Evolutionary conservation across 371 early-diverging fungal species (phyloP), one percentile per base, ranked within the genome.

Genomic region (Saksenaea oblongispora): DNA sequence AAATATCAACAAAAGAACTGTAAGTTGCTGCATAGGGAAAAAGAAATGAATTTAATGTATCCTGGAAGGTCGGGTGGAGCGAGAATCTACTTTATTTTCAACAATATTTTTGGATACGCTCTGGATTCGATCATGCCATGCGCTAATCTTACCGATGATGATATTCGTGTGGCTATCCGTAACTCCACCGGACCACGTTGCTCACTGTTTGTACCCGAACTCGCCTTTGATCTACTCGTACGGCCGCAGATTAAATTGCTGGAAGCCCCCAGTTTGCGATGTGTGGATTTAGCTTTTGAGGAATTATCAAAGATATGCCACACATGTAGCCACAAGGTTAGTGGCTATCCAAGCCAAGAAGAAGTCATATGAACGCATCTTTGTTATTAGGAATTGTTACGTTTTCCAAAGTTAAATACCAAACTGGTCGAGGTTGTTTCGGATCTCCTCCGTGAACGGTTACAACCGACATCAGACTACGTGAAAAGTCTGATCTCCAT

Each of bases 1-100:
- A 95, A 36, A 87, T 95, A 61, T 87, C 94, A n/a, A 90, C 94
- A 54, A 92, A 91, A 57, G 98, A 98, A 77, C 75, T 99, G 73
- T 85, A 87, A 64, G 73, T 65, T 34, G 26, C 17, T 13, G 14
- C 14, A 44, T 11, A 55, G 42, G 31, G 10, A 34, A 28, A 34
- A 1, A 39, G 18, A 63, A 22, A 22, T 17, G 7, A 41, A n/a
- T 34, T 44, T 22, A 55, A n/a, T 15, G 36, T 58, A 24, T 61
- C 24, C 34, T 17, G 34, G 58, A 54, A 75, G 73, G 34, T 86
- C 88, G 54, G 95, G 95, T 54, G 97, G 96, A 11, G 96, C 95
- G 17, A 85, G 94, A 62, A 86, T 97, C 51, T 92, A 94, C 75
- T 93, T 92, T 70, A 93, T 95, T 51, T 94, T 96, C 76, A 92